Evolutionary conservation across 164 flowering plant genomes (phyloP), one percentile per base, ranked within the genome.

Genomic region (Dillenia suffruticosa): DNA sequence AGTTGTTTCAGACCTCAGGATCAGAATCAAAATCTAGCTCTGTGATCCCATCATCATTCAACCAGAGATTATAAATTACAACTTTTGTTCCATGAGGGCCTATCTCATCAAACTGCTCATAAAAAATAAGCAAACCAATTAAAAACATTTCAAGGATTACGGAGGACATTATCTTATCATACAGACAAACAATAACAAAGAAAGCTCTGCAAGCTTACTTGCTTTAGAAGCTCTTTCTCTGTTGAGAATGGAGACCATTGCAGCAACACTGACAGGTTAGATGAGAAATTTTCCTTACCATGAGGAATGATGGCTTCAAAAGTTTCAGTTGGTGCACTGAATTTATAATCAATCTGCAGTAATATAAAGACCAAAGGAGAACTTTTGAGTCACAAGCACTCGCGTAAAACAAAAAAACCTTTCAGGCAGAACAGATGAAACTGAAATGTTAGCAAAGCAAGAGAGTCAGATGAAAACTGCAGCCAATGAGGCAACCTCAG

Each of bases 1-100:
- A 46, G 57, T 40, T 58, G 52, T 16, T 12, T 44, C 68, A 45
- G 61, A 90, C 98, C 97, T 83, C 73, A 16, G 79, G 66, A 75
- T 90, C 96, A 32, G 83, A 66, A 55, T 86, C 88, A 72, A 90
- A 94, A 81, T 94, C 98, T 32, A 94, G 84, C 81, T 94, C 98
- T 76, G 73, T 11, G 24, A 70, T 75, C 46, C 90, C 85, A 40
- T 83, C 93, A 68, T 83, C 82, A 69, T 63, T 81, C 58, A 76
- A 60, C 98, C 98, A 90, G 47, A 94, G 75, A 70, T 90, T 94
- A 72, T 86, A 94, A 57, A 90, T 65, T 11, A 94, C 71, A 59
- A 90, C 82, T 79, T 86, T 90, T 15, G 97, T 94, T 52, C 98
- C 98, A 82, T 89, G 96, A 44, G 69, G 59, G 53, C 95, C 95